Base-by-base conservation (phyloP, 306 rosid species). In the Inga laurina region DNA sequence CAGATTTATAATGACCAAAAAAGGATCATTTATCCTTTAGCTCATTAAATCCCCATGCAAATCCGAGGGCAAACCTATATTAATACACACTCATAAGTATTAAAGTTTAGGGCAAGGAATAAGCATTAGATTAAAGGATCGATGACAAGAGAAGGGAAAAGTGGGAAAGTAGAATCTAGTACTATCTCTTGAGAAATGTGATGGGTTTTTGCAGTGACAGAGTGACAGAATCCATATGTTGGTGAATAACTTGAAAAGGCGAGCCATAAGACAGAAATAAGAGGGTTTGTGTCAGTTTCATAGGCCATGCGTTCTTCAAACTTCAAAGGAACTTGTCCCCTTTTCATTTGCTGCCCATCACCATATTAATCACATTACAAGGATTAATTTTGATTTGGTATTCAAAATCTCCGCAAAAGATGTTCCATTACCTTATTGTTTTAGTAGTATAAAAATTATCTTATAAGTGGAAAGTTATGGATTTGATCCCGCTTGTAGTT, bases 171-270 rank as follows among this genome's bases (percentile, higher is more conserved):
- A 94, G 89, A 92, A 88, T 87, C 89, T 87, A 84, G 91, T 92
- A 91, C 92, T 82, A 89, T 92, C 89, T 89, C 91, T 92, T 82
- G 95, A 92, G 86, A 84, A 90, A 88, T 88, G 98, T 88, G 97
- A 90, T 64, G 93, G 91, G 92, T 78, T 90, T 86, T 86, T 81
- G 84, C 78, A 79, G 84, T 85, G 86, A 79, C 91, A 90, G 49
- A 45, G 13, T 2, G 11, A 14, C 91, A 88, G 98, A 92, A 92
- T 94, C 94, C 89, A 85, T 44, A 71, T 89, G 90, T 89, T 90
- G 90, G 89, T 14, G 12, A 52, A 72, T 62, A 92, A 89, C 97
- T 92, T 90, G 82, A 89, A 94, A 94, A 91, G 95, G 73, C 48
- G 97, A 88, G 95, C 97, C 95, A 85, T 24, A 61, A 72, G 79